Evolutionary conservation across 306 rosid genomes (phyloP).

Genomic region (Castanea sativa): DNA sequence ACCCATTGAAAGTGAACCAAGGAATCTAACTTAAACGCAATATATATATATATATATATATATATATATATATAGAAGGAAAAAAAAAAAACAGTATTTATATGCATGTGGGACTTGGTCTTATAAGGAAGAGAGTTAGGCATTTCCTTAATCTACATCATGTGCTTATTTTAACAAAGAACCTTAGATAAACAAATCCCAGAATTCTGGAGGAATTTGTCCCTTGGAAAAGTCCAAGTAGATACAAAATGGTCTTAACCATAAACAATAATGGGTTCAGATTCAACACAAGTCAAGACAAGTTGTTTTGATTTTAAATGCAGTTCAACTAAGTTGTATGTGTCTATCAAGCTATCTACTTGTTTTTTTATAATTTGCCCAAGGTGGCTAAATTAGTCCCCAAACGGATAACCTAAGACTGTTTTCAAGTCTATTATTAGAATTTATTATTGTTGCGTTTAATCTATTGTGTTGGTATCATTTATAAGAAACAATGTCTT

Average conservation of each 20-base stretch:
- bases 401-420: conserved; percentile 15
- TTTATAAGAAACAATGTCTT: conserved; percentile 19
- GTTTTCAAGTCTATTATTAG: not conserved
- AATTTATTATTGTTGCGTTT: not conserved
- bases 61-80: too few species aligned
- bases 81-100: not conserved
- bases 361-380: not conserved
- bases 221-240: conserved; percentile 44
- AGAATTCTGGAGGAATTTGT: conserved; percentile 32
- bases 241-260: conserved; percentile 18
- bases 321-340: conserved; percentile 14
- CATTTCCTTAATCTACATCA: conserved; percentile 20
- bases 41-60: not conserved
- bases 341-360: conserved; percentile 14
- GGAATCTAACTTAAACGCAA: conserved; percentile 35
- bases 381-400: conserved; percentile 6
- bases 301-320: conserved; percentile 23
- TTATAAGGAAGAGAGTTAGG: not conserved
- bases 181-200: conserved; percentile 27
- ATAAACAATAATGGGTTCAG: conserved; percentile 8
- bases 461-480: not conserved
- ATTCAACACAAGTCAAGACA: conserved; percentile 40
- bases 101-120: conserved; percentile 30
- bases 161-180: conserved; percentile 15
- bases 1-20: conserved; percentile 27